Percentiles rank a stretch among this genome's conserved stretches.
phyloP scores from a whole-genome alignment of 257 asterid species.

The Capsicum rhomboideum region DNA sequence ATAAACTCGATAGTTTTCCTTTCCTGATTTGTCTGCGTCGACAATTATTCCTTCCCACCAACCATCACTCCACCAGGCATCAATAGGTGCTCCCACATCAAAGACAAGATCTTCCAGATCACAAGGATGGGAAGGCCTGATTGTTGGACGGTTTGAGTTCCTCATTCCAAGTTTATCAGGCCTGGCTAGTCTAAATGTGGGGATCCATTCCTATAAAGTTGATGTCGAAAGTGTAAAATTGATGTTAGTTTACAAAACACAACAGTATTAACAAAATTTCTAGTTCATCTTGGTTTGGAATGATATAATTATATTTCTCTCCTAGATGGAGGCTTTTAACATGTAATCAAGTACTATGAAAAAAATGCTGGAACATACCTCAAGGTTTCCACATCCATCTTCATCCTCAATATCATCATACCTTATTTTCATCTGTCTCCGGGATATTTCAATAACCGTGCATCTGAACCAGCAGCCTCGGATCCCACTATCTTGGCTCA shows the following conservation, averaged over 20 bases:
- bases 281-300: background rate
- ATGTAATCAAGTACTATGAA: background rate
- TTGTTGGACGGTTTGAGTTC: conserved; percentile 51
- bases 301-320: background rate
- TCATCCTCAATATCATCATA: conserved; percentile 77
- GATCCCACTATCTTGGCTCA: conserved; percentile 93
- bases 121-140: conserved; percentile 54
- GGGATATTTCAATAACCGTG: conserved; percentile 53
- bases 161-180: conserved; percentile 85
- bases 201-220: conserved; percentile 72
- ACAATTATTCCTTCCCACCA: conserved; percentile 98
- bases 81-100: conserved; percentile 72
- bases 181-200: conserved; percentile 55
- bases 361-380: conserved; percentile 37
- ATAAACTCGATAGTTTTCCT: conserved; percentile 52
- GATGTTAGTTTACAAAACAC: background rate
- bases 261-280: background rate
- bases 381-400: conserved; percentile 54
- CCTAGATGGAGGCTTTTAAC: background rate
- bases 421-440: conserved; percentile 51
- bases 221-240: background rate
- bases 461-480: conserved; percentile 99
- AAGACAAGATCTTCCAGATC: conserved; percentile 23
- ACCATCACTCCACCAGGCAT: conserved; percentile 98
- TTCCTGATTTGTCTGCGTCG: conserved; percentile 19